These are phyloP conservation scores for Novakomyces olei DNA, from an alignment of 805 yeast species.

Conservation along the genomic window DNA sequence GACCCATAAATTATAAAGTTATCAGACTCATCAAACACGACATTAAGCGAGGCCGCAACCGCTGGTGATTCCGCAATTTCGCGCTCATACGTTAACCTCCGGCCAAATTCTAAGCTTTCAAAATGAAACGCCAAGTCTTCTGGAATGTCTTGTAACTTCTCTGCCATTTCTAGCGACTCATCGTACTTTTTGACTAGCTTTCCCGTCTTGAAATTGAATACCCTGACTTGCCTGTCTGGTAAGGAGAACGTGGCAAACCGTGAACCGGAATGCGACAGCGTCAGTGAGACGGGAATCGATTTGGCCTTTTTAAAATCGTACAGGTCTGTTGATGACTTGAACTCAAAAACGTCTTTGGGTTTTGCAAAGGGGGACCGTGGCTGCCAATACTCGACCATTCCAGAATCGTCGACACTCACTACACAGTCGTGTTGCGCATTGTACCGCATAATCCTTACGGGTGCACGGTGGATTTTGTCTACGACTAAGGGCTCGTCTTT, in stretches of 20 bases:
- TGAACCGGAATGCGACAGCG: conserved; percentile 14
- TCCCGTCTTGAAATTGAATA: conserved; percentile 19
- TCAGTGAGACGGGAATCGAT: conserved; percentile 11
- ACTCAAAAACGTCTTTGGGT: conserved; percentile 15
- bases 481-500: conserved; percentile 8
- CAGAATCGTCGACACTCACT: conserved; percentile 14
- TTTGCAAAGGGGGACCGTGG: conserved; percentile 9
- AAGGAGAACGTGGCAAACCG: conserved; percentile 15
- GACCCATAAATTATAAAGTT: conserved; percentile 14
- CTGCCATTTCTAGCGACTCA: conserved; percentile 12
- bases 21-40: conserved; percentile 15
- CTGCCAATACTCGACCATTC: conserved; percentile 20
- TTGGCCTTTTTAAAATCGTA: conserved; percentile 19
- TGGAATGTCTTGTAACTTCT: conserved; percentile 14
- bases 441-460: conserved; percentile 12
- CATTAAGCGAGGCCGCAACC: conserved; percentile 6
- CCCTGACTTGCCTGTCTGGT: conserved; percentile 16
- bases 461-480: conserved; percentile 12
- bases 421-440: conserved; percentile 12
- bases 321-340: conserved; percentile 21
- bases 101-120: conserved; percentile 12
- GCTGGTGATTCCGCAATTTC: conserved; percentile 9
- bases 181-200: conserved; percentile 15
- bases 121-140: conserved; percentile 12
- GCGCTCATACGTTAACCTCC: conserved; percentile 13